These are phyloP conservation scores for Fusarium sp. DNA, from an alignment of 2,329 filamentous ascomycete genomes.

Conservation along the genomic window DNA sequence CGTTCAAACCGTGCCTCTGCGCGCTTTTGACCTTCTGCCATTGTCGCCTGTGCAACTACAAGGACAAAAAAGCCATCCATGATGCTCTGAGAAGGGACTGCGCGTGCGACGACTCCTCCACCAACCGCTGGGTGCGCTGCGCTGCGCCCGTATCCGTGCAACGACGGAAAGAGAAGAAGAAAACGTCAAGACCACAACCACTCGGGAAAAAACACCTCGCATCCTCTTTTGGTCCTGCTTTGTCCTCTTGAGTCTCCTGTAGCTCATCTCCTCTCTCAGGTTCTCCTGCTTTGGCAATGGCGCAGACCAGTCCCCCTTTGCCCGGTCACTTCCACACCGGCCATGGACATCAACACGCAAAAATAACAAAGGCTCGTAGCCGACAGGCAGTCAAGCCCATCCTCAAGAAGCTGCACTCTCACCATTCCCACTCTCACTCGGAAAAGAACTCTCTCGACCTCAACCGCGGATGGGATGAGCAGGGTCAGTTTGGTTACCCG, in stretches of 20 bases:
- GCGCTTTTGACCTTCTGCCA: background rate
- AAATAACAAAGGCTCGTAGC: slow-evolving; percentile 58
- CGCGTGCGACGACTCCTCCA: slow-evolving; percentile 41
- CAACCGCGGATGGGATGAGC: slow-evolving; percentile 70
- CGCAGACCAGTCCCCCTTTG: slow-evolving; percentile 39
- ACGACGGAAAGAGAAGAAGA: slow-evolving; percentile 26
- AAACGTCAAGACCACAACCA: slow-evolving; percentile 15
- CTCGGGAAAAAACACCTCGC: slow-evolving; percentile 27
- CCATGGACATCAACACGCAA: slow-evolving; percentile 40
- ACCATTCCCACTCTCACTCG: slow-evolving; percentile 63
- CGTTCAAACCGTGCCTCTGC: slow-evolving; percentile 7
- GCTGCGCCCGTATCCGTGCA: slow-evolving; percentile 44
- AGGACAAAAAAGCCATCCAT: slow-evolving; percentile 36
- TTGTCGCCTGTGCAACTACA: slow-evolving; percentile 28
- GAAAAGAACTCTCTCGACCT: slow-evolving; percentile 74
- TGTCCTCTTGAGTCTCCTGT: background rate
- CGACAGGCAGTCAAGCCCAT: slow-evolving; percentile 70
- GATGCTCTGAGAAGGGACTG: slow-evolving; percentile 46
- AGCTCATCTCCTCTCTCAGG: slow-evolving; percentile 9
- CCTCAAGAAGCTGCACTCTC: slow-evolving; percentile 66
- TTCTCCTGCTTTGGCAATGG: slow-evolving; percentile 38
- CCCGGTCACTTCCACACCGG: slow-evolving; percentile 39
- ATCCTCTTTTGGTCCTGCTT: background rate
- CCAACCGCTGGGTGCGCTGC: slow-evolving; percentile 21
- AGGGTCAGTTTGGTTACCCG: slow-evolving; percentile 51